These are phyloP conservation scores for Tolypocladium sp. DNA, from an alignment of 2,329 filamentous ascomycete species.

Conservation along the genomic window DNA sequence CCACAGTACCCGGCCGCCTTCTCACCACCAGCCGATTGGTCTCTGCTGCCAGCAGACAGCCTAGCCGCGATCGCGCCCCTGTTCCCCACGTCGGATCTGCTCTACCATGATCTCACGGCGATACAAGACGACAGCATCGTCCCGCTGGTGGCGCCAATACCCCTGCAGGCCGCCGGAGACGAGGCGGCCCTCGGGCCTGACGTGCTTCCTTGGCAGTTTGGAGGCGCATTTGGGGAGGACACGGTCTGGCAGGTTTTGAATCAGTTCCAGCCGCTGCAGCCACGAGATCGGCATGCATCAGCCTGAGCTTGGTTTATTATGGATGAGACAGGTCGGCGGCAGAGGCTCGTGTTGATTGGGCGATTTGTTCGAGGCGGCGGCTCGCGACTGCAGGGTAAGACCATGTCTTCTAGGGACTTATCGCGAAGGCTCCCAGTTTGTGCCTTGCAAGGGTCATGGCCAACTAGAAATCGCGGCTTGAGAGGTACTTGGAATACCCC, in stretches of 20 bases:
- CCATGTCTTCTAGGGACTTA: too few relatives aligned
- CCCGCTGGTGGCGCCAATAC: background rate
- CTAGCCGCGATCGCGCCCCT: slow-evolving; percentile 44
- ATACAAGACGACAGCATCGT: slow-evolving; percentile 17
- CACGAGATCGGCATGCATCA: slow-evolving; percentile 4
- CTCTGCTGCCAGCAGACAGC: slow-evolving; percentile 35
- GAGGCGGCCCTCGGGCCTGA: background rate
- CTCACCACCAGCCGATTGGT: slow-evolving; percentile 20
- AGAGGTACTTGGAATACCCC: too few relatives aligned
- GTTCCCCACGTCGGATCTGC: slow-evolving; percentile 47
- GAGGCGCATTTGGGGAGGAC: slow-evolving; percentile 43
- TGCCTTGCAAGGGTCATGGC: too few relatives aligned
- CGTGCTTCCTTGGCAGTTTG: slow-evolving; percentile 37
- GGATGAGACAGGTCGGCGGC: background rate
- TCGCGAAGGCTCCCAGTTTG: too few relatives aligned
- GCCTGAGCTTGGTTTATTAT: background rate
- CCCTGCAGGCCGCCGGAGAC: background rate
- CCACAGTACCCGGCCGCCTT: background rate
- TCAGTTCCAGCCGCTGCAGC: slow-evolving; percentile 26
- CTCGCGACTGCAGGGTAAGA: too few relatives aligned
- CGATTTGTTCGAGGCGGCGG: background rate
- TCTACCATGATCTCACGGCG: slow-evolving; percentile 47
- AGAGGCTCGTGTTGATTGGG: background rate
- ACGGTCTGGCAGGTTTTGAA: slow-evolving; percentile 50
- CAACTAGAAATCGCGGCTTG: too few relatives aligned